A percentile compares a stretch with the other conserved stretches of the same genome.
Evolutionary conservation across 495 filamentous ascomycete genomes (phyloP).

Genomic region (Aspergillus heteromorphus): DNA sequence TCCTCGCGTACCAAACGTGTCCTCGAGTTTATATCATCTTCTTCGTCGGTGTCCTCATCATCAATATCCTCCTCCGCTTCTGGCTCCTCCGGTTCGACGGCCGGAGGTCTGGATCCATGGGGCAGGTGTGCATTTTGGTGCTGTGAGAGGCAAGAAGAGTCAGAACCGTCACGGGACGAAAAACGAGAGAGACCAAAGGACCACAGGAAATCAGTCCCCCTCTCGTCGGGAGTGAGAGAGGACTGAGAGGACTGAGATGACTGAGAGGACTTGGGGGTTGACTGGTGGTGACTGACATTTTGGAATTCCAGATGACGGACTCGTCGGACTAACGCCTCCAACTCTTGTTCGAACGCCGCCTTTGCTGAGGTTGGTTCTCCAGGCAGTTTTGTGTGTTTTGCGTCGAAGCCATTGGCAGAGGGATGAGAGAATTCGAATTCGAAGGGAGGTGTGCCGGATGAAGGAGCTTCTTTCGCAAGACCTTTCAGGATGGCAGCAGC

Average conservation of each 20-base stretch:
- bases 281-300: conserved; percentile 58
- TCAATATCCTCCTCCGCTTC: conserved; percentile 30
- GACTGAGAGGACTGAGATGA: conserved; percentile 48
- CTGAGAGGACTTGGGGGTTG: conserved; percentile 52
- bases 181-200: conserved; percentile 38
- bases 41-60: conserved; percentile 38
- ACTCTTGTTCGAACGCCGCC: conserved; percentile 61
- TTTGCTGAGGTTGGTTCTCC: conserved; percentile 60
- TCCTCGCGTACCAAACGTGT: conserved; percentile 56
- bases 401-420: conserved; percentile 32
- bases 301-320: conserved; percentile 65
- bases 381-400: conserved; percentile 54
- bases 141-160: conserved; percentile 37
- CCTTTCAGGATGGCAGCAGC: conserved; percentile 58
- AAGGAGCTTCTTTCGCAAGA: conserved; percentile 49
- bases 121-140: conserved; percentile 26
- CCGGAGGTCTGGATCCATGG: conserved; percentile 25
- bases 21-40: conserved; percentile 32
- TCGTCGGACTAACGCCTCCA: conserved; percentile 60
- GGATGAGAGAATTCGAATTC: conserved; percentile 28
- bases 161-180: conserved; percentile 35
- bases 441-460: conserved; percentile 36
- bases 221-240: conserved; percentile 46
- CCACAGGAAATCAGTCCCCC: conserved; percentile 32
- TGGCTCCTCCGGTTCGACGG: conserved; percentile 21